Evolutionary conservation across 495 filamentous ascomycete genomes (phyloP).

Genomic region (Letharia columbiana): DNA sequence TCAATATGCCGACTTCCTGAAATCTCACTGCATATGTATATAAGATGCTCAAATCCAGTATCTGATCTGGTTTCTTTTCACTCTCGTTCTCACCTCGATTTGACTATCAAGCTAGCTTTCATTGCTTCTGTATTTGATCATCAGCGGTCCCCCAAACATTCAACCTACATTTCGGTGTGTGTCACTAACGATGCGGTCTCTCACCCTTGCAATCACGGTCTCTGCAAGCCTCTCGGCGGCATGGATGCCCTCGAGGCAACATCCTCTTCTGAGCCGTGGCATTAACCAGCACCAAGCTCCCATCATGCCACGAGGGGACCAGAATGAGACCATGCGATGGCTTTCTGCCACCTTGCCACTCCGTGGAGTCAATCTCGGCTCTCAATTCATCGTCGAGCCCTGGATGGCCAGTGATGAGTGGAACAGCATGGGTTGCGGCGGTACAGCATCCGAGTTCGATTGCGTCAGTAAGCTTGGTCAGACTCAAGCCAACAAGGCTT

Average conservation of each 20-base stretch:
- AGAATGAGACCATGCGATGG: neutral
- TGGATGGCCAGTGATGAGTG: conserved; percentile 48
- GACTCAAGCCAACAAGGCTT: conserved; percentile 42
- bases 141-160: neutral
- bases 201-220: neutral
- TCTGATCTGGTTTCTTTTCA: too few relatives aligned
- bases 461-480: conserved; percentile 50
- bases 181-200: neutral
- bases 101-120: neutral
- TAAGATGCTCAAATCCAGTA: neutral
- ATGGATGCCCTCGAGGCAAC: conserved; percentile 1
- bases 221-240: neutral
- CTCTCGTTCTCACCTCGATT: too few relatives aligned
- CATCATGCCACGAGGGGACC: neutral
- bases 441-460: conserved; percentile 45
- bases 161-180: neutral
- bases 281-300: neutral
- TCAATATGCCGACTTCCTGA: too few relatives aligned
- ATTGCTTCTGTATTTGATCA: neutral
- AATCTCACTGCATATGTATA: neutral
- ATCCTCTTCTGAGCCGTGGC: too few relatives aligned
- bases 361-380: conserved; percentile 54
- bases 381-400: conserved; percentile 51
- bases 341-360: conserved; percentile 37
- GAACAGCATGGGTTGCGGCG: conserved; percentile 47